Percentiles rank a stretch among this genome's conserved stretches.
phyloP scores from a whole-genome alignment of 169 alveolate species.

The Perkinsus chesapeaki region DNA sequence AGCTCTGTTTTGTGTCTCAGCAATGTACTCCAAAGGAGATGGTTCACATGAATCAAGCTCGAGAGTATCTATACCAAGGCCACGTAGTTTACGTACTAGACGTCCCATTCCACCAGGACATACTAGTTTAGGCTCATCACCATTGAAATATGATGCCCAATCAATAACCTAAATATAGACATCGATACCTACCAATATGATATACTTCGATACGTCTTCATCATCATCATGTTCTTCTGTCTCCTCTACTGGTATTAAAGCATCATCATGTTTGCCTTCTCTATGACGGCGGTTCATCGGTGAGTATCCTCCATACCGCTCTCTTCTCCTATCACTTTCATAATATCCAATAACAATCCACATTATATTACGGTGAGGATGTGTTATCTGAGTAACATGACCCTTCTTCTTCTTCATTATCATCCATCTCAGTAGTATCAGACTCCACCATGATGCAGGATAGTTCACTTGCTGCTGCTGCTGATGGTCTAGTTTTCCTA shows the following conservation, averaged over 20 bases:
- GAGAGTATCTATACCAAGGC: neutral
- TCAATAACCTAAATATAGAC: neutral
- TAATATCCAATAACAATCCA: neutral
- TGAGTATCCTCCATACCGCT: neutral
- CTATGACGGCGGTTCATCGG: neutral
- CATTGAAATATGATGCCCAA: neutral
- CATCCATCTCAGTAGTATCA: neutral
- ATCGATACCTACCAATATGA: neutral
- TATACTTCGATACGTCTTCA: neutral
- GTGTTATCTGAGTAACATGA: neutral
- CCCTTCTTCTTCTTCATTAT: neutral
- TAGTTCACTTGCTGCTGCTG: too few species aligned
- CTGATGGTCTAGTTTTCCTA: neutral
- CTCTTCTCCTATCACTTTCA: neutral
- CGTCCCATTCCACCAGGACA: neutral
- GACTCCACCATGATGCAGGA: neutral
- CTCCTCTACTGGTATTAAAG: neutral
- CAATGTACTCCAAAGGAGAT: neutral
- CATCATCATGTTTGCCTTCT: neutral
- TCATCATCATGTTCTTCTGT: neutral
- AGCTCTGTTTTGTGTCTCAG: neutral
- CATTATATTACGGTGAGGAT: neutral
- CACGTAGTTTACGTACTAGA: neutral
- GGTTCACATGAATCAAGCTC: neutral
- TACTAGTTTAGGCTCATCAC: neutral